A percentile compares a stretch with the other conserved stretches of the same genome.
Conservation (phyloP, 106 monocot genomes). For the Chionographis japonica region DNA sequence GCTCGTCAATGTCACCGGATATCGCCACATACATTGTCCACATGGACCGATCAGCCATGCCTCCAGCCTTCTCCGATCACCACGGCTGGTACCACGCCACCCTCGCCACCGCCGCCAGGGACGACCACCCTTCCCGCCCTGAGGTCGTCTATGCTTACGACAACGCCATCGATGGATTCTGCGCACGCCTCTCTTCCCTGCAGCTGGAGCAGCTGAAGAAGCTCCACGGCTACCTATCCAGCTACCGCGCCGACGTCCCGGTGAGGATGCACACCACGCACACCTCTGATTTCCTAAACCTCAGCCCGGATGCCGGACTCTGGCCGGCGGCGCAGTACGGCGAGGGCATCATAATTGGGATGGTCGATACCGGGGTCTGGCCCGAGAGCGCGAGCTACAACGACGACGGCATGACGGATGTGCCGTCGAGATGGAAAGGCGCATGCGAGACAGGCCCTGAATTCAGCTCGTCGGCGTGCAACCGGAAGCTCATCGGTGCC, state of each 20-base stretch:
- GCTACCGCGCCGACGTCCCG: constrained; percentile 24
- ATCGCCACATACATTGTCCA: constrained; percentile 16
- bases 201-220: constrained; percentile 25
- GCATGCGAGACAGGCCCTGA: constrained; percentile 29
- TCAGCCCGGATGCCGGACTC: constrained; percentile 23
- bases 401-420: constrained; percentile 36
- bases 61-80: constrained; percentile 7
- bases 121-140: not conserved
- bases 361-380: constrained; percentile 39
- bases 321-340: constrained; percentile 29
- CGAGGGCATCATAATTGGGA: constrained; percentile 22
- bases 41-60: constrained; percentile 26
- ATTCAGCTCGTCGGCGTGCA: constrained; percentile 39
- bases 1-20: no score
- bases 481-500: constrained; percentile 60
- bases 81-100: constrained; percentile 12
- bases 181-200: constrained; percentile 29
- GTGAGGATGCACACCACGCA: constrained; percentile 43
- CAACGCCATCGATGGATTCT: constrained; percentile 14
- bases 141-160: constrained; percentile 12
- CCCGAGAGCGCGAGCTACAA: constrained; percentile 37
- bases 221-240: constrained; percentile 27
- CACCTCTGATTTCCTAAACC: constrained; percentile 45
- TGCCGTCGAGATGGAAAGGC: constrained; percentile 47
- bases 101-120: not conserved